Conservation (phyloP, 139 green algal genomes). For the Medakamo hakoo region DNA sequence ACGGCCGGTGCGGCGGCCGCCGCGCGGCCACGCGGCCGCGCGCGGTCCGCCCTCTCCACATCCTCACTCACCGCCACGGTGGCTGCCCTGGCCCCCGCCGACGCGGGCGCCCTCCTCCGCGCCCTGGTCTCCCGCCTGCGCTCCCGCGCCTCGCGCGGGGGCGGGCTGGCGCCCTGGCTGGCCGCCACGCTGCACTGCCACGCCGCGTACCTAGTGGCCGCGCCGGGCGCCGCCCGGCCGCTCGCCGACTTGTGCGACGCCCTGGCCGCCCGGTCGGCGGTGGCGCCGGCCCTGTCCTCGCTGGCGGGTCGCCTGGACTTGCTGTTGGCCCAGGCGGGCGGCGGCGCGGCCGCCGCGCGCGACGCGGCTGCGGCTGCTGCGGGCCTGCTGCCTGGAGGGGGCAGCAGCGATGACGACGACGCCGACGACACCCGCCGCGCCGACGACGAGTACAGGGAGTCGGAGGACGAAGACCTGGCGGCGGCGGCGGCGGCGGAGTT, state of each 20-base stretch:
- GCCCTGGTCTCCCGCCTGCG: constrained; percentile 1
- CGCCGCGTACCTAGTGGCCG: constrained; percentile 3
- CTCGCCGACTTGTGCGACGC: constrained; percentile 1
- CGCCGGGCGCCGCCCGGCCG: not conserved
- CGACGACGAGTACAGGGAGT: constrained; percentile 13
- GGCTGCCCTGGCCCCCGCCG: not conserved
- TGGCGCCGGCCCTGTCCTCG: not conserved
- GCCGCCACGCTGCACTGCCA: not conserved
- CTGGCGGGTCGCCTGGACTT: constrained; percentile 6
- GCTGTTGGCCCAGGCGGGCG: not conserved
- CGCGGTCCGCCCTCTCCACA: no score
- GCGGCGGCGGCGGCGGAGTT: no score
- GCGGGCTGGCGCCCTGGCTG: not conserved
- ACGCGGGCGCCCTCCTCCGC: not conserved
- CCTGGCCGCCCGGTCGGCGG: not conserved
- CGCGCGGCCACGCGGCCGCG: no score
- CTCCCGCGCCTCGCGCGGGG: not conserved
- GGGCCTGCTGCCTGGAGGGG: not conserved
- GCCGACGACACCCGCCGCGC: constrained; percentile 13
- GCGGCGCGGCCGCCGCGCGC: not conserved
- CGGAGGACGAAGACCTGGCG: constrained; percentile 10
- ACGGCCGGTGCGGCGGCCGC: not conserved
- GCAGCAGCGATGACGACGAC: no score
- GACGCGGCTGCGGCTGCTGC: not conserved
- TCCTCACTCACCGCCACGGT: no score